These are phyloP conservation scores for Malus hybrid DNA, from an alignment of 331 rosid species.

Conservation along the genomic window DNA sequence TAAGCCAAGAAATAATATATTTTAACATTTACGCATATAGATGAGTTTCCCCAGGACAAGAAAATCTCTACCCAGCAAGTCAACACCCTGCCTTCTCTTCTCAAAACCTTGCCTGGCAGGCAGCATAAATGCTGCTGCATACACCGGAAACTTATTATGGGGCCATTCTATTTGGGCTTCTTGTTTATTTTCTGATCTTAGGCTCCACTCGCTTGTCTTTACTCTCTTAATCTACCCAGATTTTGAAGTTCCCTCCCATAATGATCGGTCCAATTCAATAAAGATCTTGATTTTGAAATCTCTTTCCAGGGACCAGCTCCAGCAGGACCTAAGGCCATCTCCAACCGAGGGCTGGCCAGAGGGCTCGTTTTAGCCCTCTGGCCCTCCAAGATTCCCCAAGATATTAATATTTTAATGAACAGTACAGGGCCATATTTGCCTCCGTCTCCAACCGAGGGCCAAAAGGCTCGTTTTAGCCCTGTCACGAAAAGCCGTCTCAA, in stretches of 20 bases:
- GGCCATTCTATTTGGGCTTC: slow-evolving; percentile 57
- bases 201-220: slow-evolving; percentile 77
- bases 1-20: no score
- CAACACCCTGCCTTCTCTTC: slow-evolving; percentile 86
- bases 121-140: slow-evolving; percentile 94
- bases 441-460: no score
- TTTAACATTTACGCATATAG: slow-evolving; percentile 33
- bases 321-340: slow-evolving; percentile 39
- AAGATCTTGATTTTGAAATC: slow-evolving; percentile 53
- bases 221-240: slow-evolving; percentile 60
- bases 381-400: no score
- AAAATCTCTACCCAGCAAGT: slow-evolving; percentile 88
- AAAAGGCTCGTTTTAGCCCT: no score
- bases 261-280: slow-evolving; percentile 74
- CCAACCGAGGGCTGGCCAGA: no score
- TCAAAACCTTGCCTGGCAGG: slow-evolving; percentile 96
- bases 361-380: no score
- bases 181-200: slow-evolving; percentile 33
- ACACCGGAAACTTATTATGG: slow-evolving; percentile 78
- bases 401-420: no score
- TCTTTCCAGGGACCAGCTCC: slow-evolving; percentile 86
- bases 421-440: no score
- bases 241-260: slow-evolving; percentile 82
- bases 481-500: no score
- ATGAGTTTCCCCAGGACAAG: slow-evolving; percentile 83